phyloP scores from a whole-genome alignment of 495 filamentous ascomycete species.

The Neurospora tetraspora region DNA sequence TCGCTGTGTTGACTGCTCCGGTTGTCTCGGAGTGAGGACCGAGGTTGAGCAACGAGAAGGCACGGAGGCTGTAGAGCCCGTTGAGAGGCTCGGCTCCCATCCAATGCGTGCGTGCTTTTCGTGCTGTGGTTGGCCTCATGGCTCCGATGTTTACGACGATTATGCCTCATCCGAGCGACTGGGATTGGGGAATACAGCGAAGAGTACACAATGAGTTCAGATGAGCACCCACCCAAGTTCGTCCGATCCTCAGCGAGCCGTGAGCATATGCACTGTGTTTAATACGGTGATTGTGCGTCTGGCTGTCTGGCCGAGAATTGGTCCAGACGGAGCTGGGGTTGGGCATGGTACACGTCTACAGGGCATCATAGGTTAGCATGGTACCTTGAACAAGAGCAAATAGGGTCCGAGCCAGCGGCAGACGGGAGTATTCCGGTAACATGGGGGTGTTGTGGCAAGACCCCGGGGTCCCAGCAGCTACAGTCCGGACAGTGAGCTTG shows the following conservation, averaged over 20 bases:
- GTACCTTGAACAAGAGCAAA: background rate
- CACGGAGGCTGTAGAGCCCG: background rate
- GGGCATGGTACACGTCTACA: background rate
- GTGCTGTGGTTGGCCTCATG: background rate
- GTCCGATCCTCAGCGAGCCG: background rate
- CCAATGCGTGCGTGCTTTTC: background rate
- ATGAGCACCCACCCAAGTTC: background rate
- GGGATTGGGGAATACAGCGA: background rate
- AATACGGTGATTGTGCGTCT: background rate
- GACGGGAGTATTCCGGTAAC: background rate
- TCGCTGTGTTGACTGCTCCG: background rate
- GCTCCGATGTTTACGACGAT: background rate
- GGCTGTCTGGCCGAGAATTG: background rate
- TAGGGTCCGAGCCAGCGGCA: background rate
- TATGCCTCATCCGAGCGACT: background rate
- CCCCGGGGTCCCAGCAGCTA: background rate
- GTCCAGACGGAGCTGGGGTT: background rate
- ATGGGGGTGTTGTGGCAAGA: background rate
- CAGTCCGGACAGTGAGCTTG: background rate
- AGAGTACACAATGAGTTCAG: background rate
- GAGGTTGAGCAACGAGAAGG: background rate
- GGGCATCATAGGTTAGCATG: background rate
- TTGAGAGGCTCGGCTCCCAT: background rate
- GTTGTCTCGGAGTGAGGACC: background rate
- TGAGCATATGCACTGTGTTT: background rate